Evolutionary conservation across 306 rosid species (phyloP).

Genomic region (Betula pendula): DNA sequence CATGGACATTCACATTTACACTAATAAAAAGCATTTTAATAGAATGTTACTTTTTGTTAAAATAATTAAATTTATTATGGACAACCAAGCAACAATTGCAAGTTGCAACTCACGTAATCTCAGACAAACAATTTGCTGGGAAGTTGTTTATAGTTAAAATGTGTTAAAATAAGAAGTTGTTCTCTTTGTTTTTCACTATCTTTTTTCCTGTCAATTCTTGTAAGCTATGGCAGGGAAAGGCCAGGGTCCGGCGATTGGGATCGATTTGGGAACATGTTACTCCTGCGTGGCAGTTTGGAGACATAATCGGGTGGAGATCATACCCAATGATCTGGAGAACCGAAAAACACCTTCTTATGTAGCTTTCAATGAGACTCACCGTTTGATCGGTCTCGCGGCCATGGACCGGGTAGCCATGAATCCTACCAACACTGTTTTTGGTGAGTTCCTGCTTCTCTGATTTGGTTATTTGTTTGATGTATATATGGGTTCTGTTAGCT

Average conservation of each 20-base stretch:
- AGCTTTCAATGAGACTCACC: constrained; percentile 46
- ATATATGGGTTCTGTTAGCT: background rate
- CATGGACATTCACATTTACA: too few species aligned
- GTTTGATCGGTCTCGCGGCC: constrained; percentile 37
- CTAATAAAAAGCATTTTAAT: too few species aligned
- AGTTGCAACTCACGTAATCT: too few species aligned
- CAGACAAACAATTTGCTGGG: too few species aligned
- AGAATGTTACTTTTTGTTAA: too few species aligned
- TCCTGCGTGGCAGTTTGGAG: constrained; percentile 56
- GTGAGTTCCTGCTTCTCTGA: constrained; percentile 16
- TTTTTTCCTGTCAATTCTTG: background rate
- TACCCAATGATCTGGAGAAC: constrained; percentile 50
- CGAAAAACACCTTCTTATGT: constrained; percentile 50
- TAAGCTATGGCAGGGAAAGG: constrained; percentile 43
- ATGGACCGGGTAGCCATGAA: constrained; percentile 47
- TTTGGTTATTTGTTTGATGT: background rate
- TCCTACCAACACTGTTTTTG: constrained; percentile 45
- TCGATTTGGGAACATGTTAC: constrained; percentile 50
- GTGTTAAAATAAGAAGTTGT: too few species aligned
- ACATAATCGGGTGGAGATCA: constrained; percentile 51
- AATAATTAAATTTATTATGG: too few species aligned
- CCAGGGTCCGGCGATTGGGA: constrained; percentile 53
- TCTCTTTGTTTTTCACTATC: too few species aligned
- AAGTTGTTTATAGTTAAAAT: too few species aligned
- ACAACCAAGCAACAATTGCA: too few species aligned